Evolutionary conservation across 2,329 filamentous ascomycete species (phyloP).

Genomic region (Fonsecaea pugnacius): DNA sequence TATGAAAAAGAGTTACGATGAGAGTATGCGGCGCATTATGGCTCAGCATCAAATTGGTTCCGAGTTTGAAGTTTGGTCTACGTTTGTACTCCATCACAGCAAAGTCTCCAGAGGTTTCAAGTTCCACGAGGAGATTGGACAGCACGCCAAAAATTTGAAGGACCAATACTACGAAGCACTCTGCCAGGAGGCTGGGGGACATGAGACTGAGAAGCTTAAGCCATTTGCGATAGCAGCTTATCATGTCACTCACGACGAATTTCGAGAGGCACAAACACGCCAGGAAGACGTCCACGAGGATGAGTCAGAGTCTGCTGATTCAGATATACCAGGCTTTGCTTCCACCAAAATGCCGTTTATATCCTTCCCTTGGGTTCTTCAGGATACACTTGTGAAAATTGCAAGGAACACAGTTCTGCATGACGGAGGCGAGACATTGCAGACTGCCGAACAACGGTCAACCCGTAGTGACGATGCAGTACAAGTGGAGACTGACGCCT

Average conservation of each 20-base stretch:
- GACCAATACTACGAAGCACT: slow-evolving; percentile 71
- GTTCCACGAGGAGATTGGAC: slow-evolving; percentile 79
- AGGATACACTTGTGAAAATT: slow-evolving; percentile 70
- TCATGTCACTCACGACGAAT: slow-evolving; percentile 62
- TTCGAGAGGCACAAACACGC: slow-evolving; percentile 38
- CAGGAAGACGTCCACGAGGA: not conserved
- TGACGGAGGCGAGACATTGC: not conserved
- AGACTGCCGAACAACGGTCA: not conserved
- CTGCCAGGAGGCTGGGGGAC: slow-evolving; percentile 65
- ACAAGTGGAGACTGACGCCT: slow-evolving; percentile 1
- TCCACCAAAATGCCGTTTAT: slow-evolving; percentile 73
- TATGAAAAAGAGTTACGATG: slow-evolving; percentile 79
- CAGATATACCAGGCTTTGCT: not conserved
- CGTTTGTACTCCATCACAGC: slow-evolving; percentile 78
- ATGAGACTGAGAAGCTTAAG: slow-evolving; percentile 63
- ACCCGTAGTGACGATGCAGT: not conserved
- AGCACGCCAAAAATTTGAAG: slow-evolving; percentile 68
- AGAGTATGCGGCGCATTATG: slow-evolving; percentile 76
- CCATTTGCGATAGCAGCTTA: slow-evolving; percentile 89
- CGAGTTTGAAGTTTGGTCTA: slow-evolving; percentile 90
- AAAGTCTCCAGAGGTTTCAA: slow-evolving; percentile 79
- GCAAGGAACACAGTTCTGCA: slow-evolving; percentile 46
- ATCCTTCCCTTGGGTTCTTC: slow-evolving; percentile 92
- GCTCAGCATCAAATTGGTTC: slow-evolving; percentile 79
- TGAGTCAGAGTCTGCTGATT: not conserved